Base-by-base conservation (phyloP, 768 basidiomycete species). In the Mycena kentingensis region DNA sequence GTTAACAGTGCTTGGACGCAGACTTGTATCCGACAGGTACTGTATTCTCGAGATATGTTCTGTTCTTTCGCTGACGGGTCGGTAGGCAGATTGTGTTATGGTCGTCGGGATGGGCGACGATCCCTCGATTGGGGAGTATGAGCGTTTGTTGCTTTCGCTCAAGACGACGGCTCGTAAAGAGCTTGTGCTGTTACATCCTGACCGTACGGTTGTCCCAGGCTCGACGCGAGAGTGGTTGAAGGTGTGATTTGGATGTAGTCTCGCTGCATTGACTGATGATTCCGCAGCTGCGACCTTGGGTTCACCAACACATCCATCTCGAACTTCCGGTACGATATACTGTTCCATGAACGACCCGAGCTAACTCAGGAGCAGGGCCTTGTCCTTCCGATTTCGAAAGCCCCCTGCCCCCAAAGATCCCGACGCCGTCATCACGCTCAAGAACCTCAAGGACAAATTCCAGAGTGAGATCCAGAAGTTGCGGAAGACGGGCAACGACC, bases 91-190 rank as follows among this genome's bases (percentile, higher is more conserved):
- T 71, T 95, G 84, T 65, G 90, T 97, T 31, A 85, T 97, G 84
- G 83, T 95, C 19, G 88, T 96, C 47, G 94, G 92, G 7, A 88
- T 95, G 82, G 95, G 91, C 3, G 94, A 97, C 52, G 94, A 93
- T 64, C 87, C 93, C 13, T 80, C 80, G 18, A 75, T 93, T 5
- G 97, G 97, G 12, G 97, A 99, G 72, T 98, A 93, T 63, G 95
- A 99, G 68, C 83, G 95, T 47, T 75, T 98, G 3, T 72, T 99
- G 19, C 77, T 98, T 35, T 94, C 94, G 1, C 90, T 94, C 79
- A 98, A 98, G 74, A 98, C 96, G 0, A 98, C 96, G 0, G 97
- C 96, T n/a, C 76, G 97, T 49, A 98, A 98, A 70, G 97, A 99
- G 67, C 82, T 99, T 24, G 87, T 99, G 4, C 76, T 99, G 4